phyloP scores from a whole-genome alignment of 2,329 filamentous ascomycete species.

The Monosporascus sp. region DNA sequence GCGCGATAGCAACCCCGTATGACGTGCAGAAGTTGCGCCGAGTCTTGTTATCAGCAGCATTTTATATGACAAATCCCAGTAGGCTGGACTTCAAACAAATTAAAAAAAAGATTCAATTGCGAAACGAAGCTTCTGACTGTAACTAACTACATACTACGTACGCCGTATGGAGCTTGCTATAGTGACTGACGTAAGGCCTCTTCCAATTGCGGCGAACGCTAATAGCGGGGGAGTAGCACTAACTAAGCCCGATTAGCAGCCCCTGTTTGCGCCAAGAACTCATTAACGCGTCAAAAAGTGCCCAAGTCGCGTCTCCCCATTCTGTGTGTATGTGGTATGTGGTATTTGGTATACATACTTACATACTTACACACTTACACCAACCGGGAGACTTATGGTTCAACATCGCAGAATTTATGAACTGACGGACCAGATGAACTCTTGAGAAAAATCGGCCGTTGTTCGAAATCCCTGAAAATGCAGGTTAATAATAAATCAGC shows the following conservation, averaged over 20 bases:
- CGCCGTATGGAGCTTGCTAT: neutral
- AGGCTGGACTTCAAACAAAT: no score
- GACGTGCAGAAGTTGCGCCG: conserved; percentile 20
- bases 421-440: no score
- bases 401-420: neutral
- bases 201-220: neutral
- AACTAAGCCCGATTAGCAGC: conserved; percentile 1
- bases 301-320: conserved; percentile 17
- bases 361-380: conserved; percentile 3
- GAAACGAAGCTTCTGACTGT: neutral
- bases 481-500: conserved; percentile 21
- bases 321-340: neutral
- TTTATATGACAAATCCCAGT: neutral
- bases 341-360: neutral
- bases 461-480: conserved; percentile 14
- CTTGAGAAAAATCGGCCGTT: no score
- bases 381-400: neutral
- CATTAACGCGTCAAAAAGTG: conserved; percentile 20
- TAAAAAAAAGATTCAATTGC: neutral
- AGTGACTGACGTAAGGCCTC: neutral
- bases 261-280: conserved; percentile 1
- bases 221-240: conserved; percentile 1
- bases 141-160: neutral
- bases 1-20: conserved; percentile 10
- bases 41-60: conserved; percentile 28